Conservation (phyloP, 2,329 filamentous ascomycete species). For the Arthroderma uncinatum region DNA sequence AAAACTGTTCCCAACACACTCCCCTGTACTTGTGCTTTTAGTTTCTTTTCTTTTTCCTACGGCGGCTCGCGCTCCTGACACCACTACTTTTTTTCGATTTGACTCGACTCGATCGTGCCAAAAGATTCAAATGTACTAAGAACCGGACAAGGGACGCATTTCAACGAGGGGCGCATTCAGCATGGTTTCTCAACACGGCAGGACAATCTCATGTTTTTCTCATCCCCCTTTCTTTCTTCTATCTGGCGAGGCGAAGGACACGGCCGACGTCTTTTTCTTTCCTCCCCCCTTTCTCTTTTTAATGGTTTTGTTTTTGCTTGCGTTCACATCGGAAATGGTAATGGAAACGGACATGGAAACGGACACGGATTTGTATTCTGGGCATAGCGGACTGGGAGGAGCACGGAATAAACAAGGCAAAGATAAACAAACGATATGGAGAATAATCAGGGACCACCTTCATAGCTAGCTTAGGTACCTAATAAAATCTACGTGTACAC, state of each 20-base stretch:
- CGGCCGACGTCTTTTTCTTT: neutral
- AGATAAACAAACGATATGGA: neutral
- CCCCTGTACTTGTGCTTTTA: neutral
- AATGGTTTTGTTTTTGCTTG: neutral
- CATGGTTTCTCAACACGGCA: neutral
- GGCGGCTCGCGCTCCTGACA: neutral
- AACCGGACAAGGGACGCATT: neutral
- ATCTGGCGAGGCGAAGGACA: neutral
- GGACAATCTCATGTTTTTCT: neutral
- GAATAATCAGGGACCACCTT: neutral
- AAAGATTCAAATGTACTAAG: neutral
- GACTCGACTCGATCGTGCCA: neutral
- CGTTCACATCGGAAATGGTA: neutral
- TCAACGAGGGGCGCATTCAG: neutral
- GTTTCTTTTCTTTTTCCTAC: neutral
- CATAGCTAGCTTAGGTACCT: neutral
- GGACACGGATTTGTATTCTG: constrained; percentile 1
- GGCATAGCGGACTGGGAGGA: neutral
- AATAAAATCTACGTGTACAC: neutral
- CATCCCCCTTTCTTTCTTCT: neutral
- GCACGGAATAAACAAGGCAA: neutral
- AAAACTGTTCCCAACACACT: neutral
- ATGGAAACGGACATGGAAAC: neutral
- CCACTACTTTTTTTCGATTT: neutral
- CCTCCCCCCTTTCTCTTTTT: neutral